Base-by-base conservation (phyloP, 495 filamentous ascomycete species). In the Penicillium pulvis region DNA sequence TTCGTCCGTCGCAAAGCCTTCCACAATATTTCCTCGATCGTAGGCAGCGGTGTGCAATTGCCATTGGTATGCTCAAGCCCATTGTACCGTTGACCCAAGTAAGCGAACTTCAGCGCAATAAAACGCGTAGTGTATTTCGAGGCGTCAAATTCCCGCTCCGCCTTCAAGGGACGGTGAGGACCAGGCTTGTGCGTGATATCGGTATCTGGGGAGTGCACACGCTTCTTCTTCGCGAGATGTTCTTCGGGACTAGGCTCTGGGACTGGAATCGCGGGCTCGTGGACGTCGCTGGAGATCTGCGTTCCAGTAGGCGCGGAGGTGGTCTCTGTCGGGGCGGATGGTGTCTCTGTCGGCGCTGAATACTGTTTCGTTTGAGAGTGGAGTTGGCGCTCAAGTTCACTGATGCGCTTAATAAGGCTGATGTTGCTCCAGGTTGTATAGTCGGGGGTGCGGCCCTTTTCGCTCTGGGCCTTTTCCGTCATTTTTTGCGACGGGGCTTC, bases 71-170 rank as follows among this genome's bases (percentile, higher is more conserved):
- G 86, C 75, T 98, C 94, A 59, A 92, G 92, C 3, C 94, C 95
- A 74, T 93, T 92, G 69, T 97, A 98, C 53, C 82, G 79, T 63
- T 90, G 89, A 35, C 94, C 94, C 17, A 98, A 79, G 75, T 98
- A 98, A 45, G 94, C 92, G 42, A 98, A 85, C 67, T 97, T 98
- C 26, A 98, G 79, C 19, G 95, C 94, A 43, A 98, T 88, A 53
- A 86, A 81, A 20, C 95, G 84, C 20, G 91, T 97, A 33, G 81
- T 78, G 75, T 97, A 95, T 65, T 87, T 90, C 1, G 86, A 84
- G 6, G 89, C 84, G 68, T 97, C 90, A 62, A 96, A 85, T 56
- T 77, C 73, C 54, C 83, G 77, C 8, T 65, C 44, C 16, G 71
- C 67, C 53, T 76, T 79, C 33, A 76, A 28, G 7, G 71, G 12